These are phyloP conservation scores for Aureobasidium namibiae DNA, from an alignment of 2,329 filamentous ascomycete genomes.

Conservation along the genomic window DNA sequence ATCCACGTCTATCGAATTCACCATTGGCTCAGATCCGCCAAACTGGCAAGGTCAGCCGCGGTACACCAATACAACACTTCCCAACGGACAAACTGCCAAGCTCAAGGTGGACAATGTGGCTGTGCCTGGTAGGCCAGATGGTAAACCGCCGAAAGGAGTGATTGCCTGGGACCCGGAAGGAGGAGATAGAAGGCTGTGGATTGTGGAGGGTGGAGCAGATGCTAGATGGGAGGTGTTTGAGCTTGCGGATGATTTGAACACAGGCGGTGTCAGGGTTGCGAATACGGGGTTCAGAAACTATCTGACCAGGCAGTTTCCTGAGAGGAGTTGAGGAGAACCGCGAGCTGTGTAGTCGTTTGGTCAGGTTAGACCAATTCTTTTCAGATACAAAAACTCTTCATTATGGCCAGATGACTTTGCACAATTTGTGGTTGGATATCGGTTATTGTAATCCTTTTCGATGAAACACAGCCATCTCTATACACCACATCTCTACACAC, in stretches of 20 bases:
- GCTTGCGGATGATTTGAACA: slow-evolving; percentile 18
- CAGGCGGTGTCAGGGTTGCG: slow-evolving; percentile 20
- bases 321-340: not conserved
- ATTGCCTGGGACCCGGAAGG: slow-evolving; percentile 59
- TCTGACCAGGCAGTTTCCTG: slow-evolving; percentile 26
- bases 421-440: no score
- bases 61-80: slow-evolving; percentile 26
- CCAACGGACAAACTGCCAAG: slow-evolving; percentile 26
- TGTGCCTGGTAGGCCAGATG: slow-evolving; percentile 45
- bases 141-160: slow-evolving; percentile 67
- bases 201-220: slow-evolving; percentile 27
- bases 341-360: no score
- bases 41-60: slow-evolving; percentile 29
- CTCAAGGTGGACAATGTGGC: slow-evolving; percentile 32
- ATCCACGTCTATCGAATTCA: slow-evolving; percentile 63
- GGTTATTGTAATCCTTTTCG: no score
- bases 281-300: slow-evolving; percentile 26
- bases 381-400: no score
- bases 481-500: not conserved
- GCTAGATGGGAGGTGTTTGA: slow-evolving; percentile 29
- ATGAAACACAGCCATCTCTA: no score
- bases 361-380: no score
- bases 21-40: slow-evolving; percentile 66
- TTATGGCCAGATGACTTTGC: no score
- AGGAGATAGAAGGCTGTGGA: slow-evolving; percentile 19